These are phyloP conservation scores for Hygrocybe punicea DNA, from an alignment of 768 basidiomycete species.

Conservation along the genomic window DNA sequence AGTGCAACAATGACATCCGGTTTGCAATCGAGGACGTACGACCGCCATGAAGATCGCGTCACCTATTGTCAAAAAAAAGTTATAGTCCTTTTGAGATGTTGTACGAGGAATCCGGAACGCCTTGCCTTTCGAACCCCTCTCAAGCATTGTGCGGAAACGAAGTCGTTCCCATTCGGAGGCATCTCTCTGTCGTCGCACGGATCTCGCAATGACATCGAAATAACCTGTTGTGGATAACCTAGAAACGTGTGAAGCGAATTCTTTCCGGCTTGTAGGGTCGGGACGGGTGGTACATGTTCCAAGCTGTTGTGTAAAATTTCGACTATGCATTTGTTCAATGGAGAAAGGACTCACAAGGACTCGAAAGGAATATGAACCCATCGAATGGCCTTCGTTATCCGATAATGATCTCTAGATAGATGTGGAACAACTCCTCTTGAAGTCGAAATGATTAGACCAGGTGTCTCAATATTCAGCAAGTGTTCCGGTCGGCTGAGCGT, in stretches of 20 bases:
- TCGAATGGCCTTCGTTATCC: slow-evolving; percentile 44
- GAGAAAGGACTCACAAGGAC: slow-evolving; percentile 59
- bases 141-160: slow-evolving; percentile 55
- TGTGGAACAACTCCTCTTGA: slow-evolving; percentile 75
- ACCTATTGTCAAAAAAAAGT: slow-evolving; percentile 53
- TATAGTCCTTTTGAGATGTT: background rate
- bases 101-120: background rate
- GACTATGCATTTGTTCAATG: background rate
- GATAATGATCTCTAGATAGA: slow-evolving; percentile 60
- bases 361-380: slow-evolving; percentile 77
- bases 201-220: slow-evolving; percentile 63
- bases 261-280: slow-evolving; percentile 51
- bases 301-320: slow-evolving; percentile 39
- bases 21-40: slow-evolving; percentile 47
- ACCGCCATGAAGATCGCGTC: slow-evolving; percentile 51
- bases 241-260: slow-evolving; percentile 64
- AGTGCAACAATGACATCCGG: slow-evolving; percentile 74
- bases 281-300: slow-evolving; percentile 64
- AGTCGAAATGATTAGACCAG: slow-evolving; percentile 57
- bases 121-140: slow-evolving; percentile 71
- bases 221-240: slow-evolving; percentile 53
- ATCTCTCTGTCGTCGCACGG: slow-evolving; percentile 61
- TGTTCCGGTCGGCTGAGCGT: slow-evolving; percentile 20
- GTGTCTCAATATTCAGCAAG: slow-evolving; percentile 50
- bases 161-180: slow-evolving; percentile 65